These are phyloP conservation scores for Raffaelea deltoideospora DNA, from an alignment of 2,329 filamentous ascomycete species.

Conservation along the genomic window DNA sequence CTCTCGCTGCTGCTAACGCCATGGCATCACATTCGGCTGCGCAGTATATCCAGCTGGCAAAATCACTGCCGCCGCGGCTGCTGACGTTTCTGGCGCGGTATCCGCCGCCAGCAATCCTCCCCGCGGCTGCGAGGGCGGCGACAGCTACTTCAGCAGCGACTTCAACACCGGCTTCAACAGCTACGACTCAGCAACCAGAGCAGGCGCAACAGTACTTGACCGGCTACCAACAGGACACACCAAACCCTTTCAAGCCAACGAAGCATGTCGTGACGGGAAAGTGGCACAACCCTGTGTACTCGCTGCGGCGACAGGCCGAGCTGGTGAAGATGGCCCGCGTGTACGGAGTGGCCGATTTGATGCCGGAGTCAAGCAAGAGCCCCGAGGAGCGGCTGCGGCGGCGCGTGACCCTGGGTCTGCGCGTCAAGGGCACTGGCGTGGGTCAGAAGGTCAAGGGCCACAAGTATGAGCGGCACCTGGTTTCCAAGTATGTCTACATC, in stretches of 20 bases:
- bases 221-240: constrained; percentile 38
- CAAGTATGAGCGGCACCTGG: constrained; percentile 75
- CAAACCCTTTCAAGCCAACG: constrained; percentile 69
- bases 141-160: constrained; percentile 18
- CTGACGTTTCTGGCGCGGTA: constrained; percentile 81
- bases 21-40: constrained; percentile 7
- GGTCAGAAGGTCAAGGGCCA: constrained; percentile 94
- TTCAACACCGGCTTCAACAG: background rate
- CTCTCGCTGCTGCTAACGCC: background rate
- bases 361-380: constrained; percentile 65
- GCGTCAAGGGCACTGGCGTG: constrained; percentile 83
- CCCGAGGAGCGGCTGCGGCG: constrained; percentile 54
- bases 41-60: constrained; percentile 42
- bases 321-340: constrained; percentile 72
- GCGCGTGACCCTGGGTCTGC: constrained; percentile 63
- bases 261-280: constrained; percentile 65
- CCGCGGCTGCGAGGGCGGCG: constrained; percentile 24
- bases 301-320: constrained; percentile 75
- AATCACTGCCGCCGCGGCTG: constrained; percentile 61
- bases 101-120: constrained; percentile 52
- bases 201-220: too few species aligned
- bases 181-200: too few species aligned
- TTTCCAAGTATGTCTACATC: constrained; percentile 42
- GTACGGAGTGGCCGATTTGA: constrained; percentile 64
- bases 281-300: constrained; percentile 75